Conservation (phyloP, 257 asterid genomes). For the Buddleja alternifolia region DNA sequence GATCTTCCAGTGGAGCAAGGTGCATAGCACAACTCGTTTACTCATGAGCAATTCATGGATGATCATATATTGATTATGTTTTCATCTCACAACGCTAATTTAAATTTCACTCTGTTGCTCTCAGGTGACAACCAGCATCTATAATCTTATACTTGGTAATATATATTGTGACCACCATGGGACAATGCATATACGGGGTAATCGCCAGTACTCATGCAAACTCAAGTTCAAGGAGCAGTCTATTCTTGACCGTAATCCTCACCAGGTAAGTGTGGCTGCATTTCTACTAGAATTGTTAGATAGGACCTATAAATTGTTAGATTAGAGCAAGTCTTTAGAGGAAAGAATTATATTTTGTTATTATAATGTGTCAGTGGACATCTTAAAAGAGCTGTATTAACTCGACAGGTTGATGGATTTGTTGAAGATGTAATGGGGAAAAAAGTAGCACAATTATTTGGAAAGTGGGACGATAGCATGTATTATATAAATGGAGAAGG, state of each 20-base stretch:
- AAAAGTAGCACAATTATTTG: conserved; percentile 71
- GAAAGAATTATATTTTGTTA: background rate
- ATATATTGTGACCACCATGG: conserved; percentile 95
- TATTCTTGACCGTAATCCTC: conserved; percentile 93
- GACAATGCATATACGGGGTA: conserved; percentile 79
- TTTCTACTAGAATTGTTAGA: background rate
- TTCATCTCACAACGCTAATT: background rate
- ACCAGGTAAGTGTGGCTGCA: conserved; percentile 61
- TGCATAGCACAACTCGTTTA: conserved; percentile 29
- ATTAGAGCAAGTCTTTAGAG: background rate
- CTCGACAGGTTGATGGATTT: conserved; percentile 79
- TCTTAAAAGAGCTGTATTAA: conserved; percentile 25
- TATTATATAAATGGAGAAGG: conserved; percentile 66
- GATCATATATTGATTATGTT: background rate
- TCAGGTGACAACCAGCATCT: conserved; percentile 93
- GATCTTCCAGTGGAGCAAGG: conserved; percentile 96
- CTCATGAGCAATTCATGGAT: background rate
- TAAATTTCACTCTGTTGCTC: conserved; percentile 17
- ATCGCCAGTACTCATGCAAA: conserved; percentile 83
- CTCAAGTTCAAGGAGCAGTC: conserved; percentile 97
- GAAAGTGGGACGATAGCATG: conserved; percentile 96
- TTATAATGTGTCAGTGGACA: conserved; percentile 9
- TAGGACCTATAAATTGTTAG: conserved; percentile 13
- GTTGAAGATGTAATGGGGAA: conserved; percentile 78
- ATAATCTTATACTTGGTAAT: conserved; percentile 87